phyloP scores from a whole-genome alignment of 768 basidiomycete genomes.

The Boletus tomentosulus region DNA sequence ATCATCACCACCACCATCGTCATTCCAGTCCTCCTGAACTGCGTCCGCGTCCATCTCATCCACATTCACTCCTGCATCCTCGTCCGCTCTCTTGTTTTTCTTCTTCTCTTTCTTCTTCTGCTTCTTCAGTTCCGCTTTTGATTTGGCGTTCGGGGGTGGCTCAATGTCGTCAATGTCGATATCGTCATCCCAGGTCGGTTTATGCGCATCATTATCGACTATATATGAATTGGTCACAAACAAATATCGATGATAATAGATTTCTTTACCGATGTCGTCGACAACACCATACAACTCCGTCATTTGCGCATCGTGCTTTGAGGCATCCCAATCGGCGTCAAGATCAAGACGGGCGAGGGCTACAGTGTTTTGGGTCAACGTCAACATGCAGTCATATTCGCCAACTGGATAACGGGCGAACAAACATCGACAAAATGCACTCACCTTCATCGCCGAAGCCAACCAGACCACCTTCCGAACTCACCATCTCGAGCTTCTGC shows the following conservation, averaged over 20 bases:
- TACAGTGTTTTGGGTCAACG: conserved; percentile 17
- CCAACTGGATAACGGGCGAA: not conserved
- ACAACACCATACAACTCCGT: conserved; percentile 61
- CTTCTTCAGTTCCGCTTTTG: conserved; percentile 22
- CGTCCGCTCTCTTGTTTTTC: conserved; percentile 31
- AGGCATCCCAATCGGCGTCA: conserved; percentile 92
- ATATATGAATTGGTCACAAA: not conserved
- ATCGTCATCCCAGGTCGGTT: conserved; percentile 92
- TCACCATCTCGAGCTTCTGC: conserved; percentile 68
- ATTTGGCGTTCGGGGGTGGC: conserved; percentile 31
- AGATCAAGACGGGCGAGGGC: conserved; percentile 73
- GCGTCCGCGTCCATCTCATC: conserved; percentile 55
- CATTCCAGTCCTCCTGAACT: conserved; percentile 26
- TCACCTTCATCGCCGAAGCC: conserved; percentile 27
- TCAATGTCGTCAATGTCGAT: conserved; percentile 72
- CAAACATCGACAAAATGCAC: not conserved
- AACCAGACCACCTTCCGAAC: conserved; percentile 60
- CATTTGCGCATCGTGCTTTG: conserved; percentile 82
- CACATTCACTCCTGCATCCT: conserved; percentile 45
- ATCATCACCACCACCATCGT: conserved; percentile 48
- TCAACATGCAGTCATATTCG: no score
- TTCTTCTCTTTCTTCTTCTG: conserved; percentile 54
- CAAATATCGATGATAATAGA: not conserved
- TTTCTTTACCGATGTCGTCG: conserved; percentile 33
- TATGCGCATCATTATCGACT: conserved; percentile 44